Conservation (phyloP, 73 alveolate genomes). For the Tetrahymena elliotti region DNA sequence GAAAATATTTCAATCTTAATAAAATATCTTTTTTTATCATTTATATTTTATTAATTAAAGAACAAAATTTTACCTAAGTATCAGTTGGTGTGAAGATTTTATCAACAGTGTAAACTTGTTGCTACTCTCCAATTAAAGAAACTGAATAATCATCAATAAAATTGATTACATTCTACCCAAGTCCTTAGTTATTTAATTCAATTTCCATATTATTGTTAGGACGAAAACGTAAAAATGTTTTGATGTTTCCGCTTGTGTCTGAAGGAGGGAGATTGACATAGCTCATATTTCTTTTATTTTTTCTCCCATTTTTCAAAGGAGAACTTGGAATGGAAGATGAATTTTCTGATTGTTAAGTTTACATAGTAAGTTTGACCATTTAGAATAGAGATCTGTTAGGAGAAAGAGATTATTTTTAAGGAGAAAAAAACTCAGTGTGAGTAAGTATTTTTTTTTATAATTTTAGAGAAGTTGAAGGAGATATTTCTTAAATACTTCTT, state of each 20-base stretch:
- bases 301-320: not conserved
- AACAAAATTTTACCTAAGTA: not conserved
- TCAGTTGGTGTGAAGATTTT: not conserved
- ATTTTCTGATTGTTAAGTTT: not conserved
- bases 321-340: not conserved
- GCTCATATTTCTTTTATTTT: not conserved
- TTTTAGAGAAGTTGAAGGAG: not conserved
- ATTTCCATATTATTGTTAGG: not conserved
- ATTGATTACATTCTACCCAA: not conserved
- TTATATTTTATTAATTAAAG: too few species aligned
- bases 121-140: not conserved
- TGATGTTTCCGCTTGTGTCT: not conserved
- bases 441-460: not conserved
- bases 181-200: not conserved
- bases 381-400: not conserved
- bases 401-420: not conserved
- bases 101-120: not conserved
- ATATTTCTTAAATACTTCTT: not conserved
- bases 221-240: not conserved
- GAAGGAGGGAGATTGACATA: not conserved
- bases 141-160: not conserved
- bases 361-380: not conserved
- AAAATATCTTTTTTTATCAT: too few species aligned
- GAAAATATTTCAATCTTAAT: too few species aligned
- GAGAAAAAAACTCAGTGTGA: not conserved